These are phyloP conservation scores for Cynara cardunculus DNA, from an alignment of 129 eudicot species.

Conservation along the genomic window DNA sequence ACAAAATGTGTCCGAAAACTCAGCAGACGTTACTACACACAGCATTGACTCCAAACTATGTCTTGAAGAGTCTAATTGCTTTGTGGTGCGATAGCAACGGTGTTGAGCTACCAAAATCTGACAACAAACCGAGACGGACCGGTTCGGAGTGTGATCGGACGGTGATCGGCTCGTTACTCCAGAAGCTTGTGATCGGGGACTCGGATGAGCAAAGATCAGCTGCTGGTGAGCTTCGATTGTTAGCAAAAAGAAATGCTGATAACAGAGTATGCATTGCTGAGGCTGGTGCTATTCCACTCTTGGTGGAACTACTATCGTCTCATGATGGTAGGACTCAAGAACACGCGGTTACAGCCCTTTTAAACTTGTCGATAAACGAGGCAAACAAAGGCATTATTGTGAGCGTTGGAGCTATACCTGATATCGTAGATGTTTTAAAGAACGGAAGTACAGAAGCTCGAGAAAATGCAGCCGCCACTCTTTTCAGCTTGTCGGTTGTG, in stretches of 20 bases:
- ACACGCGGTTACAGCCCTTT: constrained; percentile 87
- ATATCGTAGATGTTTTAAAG: constrained; percentile 74
- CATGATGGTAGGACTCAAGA: constrained; percentile 72
- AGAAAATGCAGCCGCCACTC: constrained; percentile 94
- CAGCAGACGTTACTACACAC: constrained; percentile 78
- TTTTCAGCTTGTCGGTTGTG: constrained; percentile 78
- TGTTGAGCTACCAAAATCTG: constrained; percentile 61
- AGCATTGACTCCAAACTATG: constrained; percentile 79
- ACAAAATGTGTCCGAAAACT: constrained; percentile 87
- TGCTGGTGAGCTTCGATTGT: constrained; percentile 82
- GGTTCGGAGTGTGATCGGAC: constrained; percentile 69
- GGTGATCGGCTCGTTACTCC: constrained; percentile 50
- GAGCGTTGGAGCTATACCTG: constrained; percentile 77
- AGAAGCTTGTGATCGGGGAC: constrained; percentile 67
- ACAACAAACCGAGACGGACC: constrained; percentile 41
- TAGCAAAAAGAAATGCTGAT: constrained; percentile 88
- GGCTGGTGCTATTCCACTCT: constrained; percentile 81
- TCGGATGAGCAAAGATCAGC: constrained; percentile 84
- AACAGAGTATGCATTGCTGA: constrained; percentile 82
- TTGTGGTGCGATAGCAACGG: constrained; percentile 88
- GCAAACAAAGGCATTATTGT: constrained; percentile 77
- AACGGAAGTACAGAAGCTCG: constrained; percentile 80
- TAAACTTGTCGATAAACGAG: constrained; percentile 79
- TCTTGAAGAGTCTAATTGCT: constrained; percentile 76
- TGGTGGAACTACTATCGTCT: constrained; percentile 74